Base-by-base conservation (phyloP, 441 rosid species). In the Kokia cookei region DNA sequence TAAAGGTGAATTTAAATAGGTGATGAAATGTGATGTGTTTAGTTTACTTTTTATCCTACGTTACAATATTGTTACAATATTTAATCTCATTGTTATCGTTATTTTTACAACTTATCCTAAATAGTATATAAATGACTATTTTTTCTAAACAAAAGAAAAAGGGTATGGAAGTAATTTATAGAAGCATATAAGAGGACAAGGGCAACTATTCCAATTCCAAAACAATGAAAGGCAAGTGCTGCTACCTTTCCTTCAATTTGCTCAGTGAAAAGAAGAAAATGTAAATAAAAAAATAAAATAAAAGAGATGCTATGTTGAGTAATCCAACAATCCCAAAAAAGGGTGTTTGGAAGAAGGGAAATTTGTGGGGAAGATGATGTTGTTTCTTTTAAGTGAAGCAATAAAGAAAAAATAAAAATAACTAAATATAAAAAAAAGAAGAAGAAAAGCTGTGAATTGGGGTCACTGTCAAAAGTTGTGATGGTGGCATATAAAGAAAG, bases 371-470 rank as follows among this genome's bases (percentile, higher is more conserved):
- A 72, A 74, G 76, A 67, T 59, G 77, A 73, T 26, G 75, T 32
- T 80, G 83, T 79, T 85, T 77, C 82, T 82, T 84, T 87, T 55
- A 66, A 82, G 81, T 15, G 85, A 84, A 82, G 84, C 84, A 75
- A 80, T 59, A 26, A 72, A 17, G 3, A 24, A 58, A 26, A 17
- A 40, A 62, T 3, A 45, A 12, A 40, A 19, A 68, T n/a, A 6
- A 7, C 43, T 9, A 5, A 1, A 8, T 0, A 19, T 0, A 12
- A 26, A 58, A 11, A 54, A 10, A 45, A 45, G 11, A 1, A 24
- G 1, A 8, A 48, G 17, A 77, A 83, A 80, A 64, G 83, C 62
- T 74, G 82, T 29, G 67, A 59, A 54, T 73, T 50, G 27, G 83
- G 72, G 87, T 85, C 91, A 63, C 71, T 80, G 76, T 87, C 89